Evolutionary conservation across 805 yeast genomes (phyloP).

Genomic region (Hanseniaspora taiwanica): DNA sequence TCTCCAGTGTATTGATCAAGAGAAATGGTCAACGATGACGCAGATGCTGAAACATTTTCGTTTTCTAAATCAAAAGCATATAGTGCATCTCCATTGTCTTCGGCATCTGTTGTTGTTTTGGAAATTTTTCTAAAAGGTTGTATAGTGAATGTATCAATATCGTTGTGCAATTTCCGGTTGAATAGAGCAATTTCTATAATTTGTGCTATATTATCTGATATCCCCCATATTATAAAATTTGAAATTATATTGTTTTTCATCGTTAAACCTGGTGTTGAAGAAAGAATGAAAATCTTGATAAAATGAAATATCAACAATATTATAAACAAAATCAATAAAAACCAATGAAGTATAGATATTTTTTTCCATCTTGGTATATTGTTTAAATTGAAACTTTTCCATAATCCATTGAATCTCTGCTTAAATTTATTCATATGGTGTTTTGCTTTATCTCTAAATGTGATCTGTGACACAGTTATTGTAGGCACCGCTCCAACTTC

Average conservation of each 20-base stretch:
- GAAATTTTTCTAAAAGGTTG: not conserved
- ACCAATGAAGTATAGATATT: slow-evolving; percentile 45
- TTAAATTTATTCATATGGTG: not conserved
- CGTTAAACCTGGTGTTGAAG: no score
- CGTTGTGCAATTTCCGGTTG: not conserved
- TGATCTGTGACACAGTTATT: no score
- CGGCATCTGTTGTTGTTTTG: no score
- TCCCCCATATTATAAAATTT: slow-evolving; percentile 69
- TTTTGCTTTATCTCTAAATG: not conserved
- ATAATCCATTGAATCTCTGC: not conserved
- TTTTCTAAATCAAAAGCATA: not conserved
- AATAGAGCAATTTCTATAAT: slow-evolving; percentile 27
- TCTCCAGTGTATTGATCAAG: not conserved
- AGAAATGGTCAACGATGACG: not conserved
- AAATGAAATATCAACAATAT: slow-evolving; percentile 33
- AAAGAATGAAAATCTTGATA: no score
- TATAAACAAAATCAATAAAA: slow-evolving; percentile 37
- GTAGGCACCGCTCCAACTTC: no score
- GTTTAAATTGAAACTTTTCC: not conserved
- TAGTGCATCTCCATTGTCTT: no score
- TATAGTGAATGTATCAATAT: not conserved
- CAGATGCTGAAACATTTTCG: not conserved
- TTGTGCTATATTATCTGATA: slow-evolving; percentile 89
- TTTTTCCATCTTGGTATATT: slow-evolving; percentile 21
- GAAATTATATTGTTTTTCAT: slow-evolving; percentile 76